phyloP scores from a whole-genome alignment of 768 basidiomycete species.

The Aureoboletus auriporus region DNA sequence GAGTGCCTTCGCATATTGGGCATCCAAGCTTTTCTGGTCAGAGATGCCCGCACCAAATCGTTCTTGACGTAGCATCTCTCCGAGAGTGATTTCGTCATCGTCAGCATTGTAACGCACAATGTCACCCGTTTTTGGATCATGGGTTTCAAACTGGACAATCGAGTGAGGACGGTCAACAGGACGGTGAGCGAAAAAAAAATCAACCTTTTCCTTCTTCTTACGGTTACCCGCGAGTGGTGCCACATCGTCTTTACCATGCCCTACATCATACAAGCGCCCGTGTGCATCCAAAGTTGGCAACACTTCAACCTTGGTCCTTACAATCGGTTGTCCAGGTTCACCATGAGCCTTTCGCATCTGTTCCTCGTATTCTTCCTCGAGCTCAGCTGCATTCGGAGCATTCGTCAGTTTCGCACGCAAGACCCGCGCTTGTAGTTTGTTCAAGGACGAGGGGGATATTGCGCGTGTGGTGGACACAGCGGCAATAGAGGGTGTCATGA shows the following conservation, averaged over 20 bases:
- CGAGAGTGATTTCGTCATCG: conserved; percentile 81
- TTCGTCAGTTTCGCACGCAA: conserved; percentile 87
- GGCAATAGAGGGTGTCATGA: conserved; percentile 68
- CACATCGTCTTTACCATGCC: conserved; percentile 65
- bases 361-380: conserved; percentile 84
- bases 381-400: conserved; percentile 64
- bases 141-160: conserved; percentile 68
- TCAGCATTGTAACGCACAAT: conserved; percentile 86
- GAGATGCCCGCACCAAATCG: conserved; percentile 82
- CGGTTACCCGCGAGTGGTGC: conserved; percentile 59
- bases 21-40: conserved; percentile 90
- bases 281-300: conserved; percentile 84
- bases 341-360: conserved; percentile 54
- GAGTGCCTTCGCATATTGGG: conserved; percentile 83
- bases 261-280: conserved; percentile 89
- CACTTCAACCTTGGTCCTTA: conserved; percentile 69
- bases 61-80: conserved; percentile 92
- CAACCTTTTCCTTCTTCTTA: conserved; percentile 72
- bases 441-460: conserved; percentile 75
- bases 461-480: conserved; percentile 37
- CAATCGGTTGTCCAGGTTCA: conserved; percentile 33
- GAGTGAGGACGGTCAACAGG: not conserved
- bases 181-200: conserved; percentile 28
- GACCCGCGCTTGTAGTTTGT: conserved; percentile 90
- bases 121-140: conserved; percentile 87